Percentiles rank a stretch among this genome's conserved stretches.
Evolutionary conservation across 306 rosid species (phyloP).

Genomic region (Quercus berberidifolia): DNA sequence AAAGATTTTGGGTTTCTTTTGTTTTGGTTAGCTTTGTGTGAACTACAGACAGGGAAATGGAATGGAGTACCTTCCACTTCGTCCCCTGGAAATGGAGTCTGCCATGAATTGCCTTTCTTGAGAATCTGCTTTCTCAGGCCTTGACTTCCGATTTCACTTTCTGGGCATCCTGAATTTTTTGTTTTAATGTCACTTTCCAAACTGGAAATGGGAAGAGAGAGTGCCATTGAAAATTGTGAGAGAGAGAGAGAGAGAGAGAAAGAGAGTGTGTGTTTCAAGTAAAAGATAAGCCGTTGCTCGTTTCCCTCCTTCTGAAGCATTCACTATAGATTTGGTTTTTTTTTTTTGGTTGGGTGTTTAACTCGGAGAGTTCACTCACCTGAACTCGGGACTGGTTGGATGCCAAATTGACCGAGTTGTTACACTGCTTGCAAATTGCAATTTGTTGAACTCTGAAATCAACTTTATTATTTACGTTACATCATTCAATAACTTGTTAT

Average conservation of each 20-base stretch:
- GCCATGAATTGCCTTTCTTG: conserved; percentile 51
- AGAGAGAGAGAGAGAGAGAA: conserved; percentile 20
- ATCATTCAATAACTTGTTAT: no score
- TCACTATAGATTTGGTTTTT: conserved; percentile 14
- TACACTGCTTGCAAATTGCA: no score
- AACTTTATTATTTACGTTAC: accelerated
- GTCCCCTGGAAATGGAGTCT: conserved; percentile 62
- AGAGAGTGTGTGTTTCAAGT: not conserved
- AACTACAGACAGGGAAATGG: not conserved
- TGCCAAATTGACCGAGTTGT: not conserved
- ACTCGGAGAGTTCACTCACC: not conserved
- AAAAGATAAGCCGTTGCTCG: conserved; percentile 63
- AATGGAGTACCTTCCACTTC: conserved; percentile 49
- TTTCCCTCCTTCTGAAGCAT: conserved; percentile 49
- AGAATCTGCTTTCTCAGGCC: conserved; percentile 57
- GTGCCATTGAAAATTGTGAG: conserved; percentile 30
- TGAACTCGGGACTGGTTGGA: not conserved
- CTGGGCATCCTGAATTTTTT: conserved; percentile 17
- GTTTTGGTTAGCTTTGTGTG: not conserved
- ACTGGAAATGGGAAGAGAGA: conserved; percentile 17
- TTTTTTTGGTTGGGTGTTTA: not conserved
- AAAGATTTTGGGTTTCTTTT: not conserved
- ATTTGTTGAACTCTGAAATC: no score
- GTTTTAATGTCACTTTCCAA: conserved; percentile 8
- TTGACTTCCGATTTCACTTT: conserved; percentile 40